A percentile compares a stretch with the other conserved stretches of the same genome.
Conservation (phyloP, 1,284 basidiomycete genomes). For the Naganishia sp. region DNA sequence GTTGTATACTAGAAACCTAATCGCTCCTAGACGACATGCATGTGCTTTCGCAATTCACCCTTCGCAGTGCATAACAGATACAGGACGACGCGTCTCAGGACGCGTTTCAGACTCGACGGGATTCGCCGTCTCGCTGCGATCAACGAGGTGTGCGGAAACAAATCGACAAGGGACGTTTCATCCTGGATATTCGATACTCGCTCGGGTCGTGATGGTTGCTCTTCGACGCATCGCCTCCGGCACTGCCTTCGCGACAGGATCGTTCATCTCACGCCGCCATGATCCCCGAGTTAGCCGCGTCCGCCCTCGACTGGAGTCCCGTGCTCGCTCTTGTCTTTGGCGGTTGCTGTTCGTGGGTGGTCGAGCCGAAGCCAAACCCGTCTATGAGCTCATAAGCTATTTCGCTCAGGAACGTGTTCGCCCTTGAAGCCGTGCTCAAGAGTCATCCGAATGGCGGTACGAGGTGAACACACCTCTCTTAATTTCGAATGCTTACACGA, state of each 20-base stretch:
- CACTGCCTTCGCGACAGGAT: neutral
- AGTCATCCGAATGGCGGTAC: slow-evolving; percentile 68
- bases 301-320: slow-evolving; percentile 61
- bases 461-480: slow-evolving; percentile 35
- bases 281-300: neutral
- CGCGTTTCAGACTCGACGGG: no score
- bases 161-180: no score
- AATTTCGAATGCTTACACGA: slow-evolving; percentile 59
- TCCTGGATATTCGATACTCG: neutral
- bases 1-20: neutral
- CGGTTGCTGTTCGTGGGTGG: slow-evolving; percentile 73
- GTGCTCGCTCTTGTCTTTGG: slow-evolving; percentile 72
- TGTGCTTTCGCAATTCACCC: neutral
- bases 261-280: no score
- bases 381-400: no score
- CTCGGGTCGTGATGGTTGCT: neutral
- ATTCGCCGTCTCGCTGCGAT: no score
- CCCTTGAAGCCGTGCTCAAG: slow-evolving; percentile 61
- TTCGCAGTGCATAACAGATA: no score
- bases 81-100: no score
- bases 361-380: no score
- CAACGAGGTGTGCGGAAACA: no score
- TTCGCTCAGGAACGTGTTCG: slow-evolving; percentile 55
- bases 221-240: no score
- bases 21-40: neutral